Conservation (phyloP, 2,329 filamentous ascomycete genomes). For the Calonectria pauciramosa region DNA sequence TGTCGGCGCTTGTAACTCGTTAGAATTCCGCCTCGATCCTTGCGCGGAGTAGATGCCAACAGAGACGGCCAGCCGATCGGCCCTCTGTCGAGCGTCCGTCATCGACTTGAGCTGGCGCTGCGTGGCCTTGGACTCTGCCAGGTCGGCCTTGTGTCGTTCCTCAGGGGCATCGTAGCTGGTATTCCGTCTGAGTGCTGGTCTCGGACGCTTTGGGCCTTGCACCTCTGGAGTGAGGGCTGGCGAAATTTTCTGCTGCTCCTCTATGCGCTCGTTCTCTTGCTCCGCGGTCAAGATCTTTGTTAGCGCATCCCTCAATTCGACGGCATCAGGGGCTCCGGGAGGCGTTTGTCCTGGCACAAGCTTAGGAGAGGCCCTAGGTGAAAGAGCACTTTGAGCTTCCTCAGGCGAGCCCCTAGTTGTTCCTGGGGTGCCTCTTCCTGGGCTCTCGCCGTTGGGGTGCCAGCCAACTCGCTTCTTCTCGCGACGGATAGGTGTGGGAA, state of each 20-base stretch:
- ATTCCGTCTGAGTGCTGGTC: constrained; percentile 58
- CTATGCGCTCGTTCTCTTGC: constrained; percentile 39
- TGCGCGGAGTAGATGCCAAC: constrained; percentile 55
- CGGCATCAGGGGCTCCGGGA: constrained; percentile 54
- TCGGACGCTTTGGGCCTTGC: constrained; percentile 44
- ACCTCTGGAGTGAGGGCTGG: constrained; percentile 35
- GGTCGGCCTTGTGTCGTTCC: constrained; percentile 56
- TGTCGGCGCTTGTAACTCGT: constrained; percentile 46
- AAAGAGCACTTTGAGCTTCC: constrained; percentile 40
- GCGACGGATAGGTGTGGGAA: constrained; percentile 50
- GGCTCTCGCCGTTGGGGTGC: constrained; percentile 49
- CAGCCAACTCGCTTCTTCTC: constrained; percentile 59
- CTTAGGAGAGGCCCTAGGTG: constrained; percentile 45
- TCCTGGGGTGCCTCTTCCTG: constrained; percentile 23
- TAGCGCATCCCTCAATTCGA: constrained; percentile 54
- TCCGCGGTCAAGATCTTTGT: constrained; percentile 55
- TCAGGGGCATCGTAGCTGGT: constrained; percentile 58
- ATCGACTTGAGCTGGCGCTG: constrained; percentile 56
- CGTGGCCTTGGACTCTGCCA: constrained; percentile 53
- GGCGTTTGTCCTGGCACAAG: constrained; percentile 44
- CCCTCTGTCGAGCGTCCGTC: constrained; percentile 55
- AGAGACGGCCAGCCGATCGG: constrained; percentile 55
- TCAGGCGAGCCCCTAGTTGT: constrained; percentile 20
- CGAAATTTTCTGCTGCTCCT: constrained; percentile 26
- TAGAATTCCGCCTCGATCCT: constrained; percentile 53